Evolutionary conservation across 208 protist species (phyloP), one percentile per base, ranked within the genome.

Genomic region (Crithidia fasciculata): DNA sequence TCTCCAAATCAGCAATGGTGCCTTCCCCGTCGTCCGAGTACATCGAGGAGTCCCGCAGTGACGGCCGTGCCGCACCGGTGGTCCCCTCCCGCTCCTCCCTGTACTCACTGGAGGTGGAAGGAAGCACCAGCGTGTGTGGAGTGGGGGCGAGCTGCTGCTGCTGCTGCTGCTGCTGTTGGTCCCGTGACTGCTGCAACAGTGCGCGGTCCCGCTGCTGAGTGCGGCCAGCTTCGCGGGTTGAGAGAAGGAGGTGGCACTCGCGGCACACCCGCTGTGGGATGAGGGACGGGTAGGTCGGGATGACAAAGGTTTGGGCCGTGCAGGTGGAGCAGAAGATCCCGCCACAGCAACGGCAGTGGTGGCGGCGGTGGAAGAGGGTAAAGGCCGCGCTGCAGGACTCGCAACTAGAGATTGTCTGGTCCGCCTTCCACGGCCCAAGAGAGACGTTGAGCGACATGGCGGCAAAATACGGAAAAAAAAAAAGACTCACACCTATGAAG

Each of bases 281-380:
- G 2, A 47, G 43, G 9, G 65, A 58, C 8, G 65, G 44, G 8
- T 87, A 63, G 5, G 66, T 57, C 0, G 76, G 76, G 16, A 89
- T 71, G 16, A 53, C 19, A 15, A 67, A 43, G 37, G 62, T 80
- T 8, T 71, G 64, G 0, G 62, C 76, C 2, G 75, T 83, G 65
- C 87, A 91, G 0, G 72, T 61, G 37, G 64, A 64, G 60, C 84
- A 89, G 60, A 89, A 91, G 53, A 87, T 83, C 18, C 71, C 64
- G 18, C 81, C 81, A 41, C 78, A 83, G 41, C 68, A 72, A 5
- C 78, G 73, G 39, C 78, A 83, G 50, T 75, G 78, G 41, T 92
- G 84, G 49, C 81, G 78, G 39, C 82, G 58, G 28, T 57, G 64
- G 36, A 69, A 64, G n/a, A 87, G 56, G 36, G 43, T 81, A 57